Conservation (phyloP, 345 rosid genomes). For the Populus simonii region DNA sequence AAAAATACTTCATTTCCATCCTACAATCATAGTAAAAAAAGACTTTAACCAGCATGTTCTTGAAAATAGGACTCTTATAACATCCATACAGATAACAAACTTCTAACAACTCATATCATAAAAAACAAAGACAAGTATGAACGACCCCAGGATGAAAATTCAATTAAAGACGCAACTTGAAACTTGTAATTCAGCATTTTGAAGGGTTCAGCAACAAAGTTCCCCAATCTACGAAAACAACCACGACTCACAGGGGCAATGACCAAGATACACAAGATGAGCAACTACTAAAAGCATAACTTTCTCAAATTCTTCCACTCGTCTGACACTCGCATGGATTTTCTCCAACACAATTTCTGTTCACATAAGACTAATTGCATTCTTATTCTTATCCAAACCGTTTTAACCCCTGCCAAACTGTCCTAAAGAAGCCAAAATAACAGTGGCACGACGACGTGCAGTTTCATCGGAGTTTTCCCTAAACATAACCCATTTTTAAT, state of each 20-base stretch:
- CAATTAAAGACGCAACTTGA: background rate
- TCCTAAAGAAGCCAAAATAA: background rate
- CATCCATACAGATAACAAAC: background rate
- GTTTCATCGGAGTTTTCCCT: background rate
- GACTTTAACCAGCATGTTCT: background rate
- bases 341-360: background rate
- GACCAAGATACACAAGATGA: background rate
- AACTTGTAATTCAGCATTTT: background rate
- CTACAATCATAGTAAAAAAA: constrained; percentile 26
- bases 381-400: too few relatives aligned
- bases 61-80: background rate
- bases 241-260: background rate
- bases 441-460: background rate
- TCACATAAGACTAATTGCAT: too few relatives aligned
- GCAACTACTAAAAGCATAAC: background rate
- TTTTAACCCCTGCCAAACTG: background rate
- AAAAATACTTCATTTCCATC: constrained; percentile 86
- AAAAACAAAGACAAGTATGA: background rate
- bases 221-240: background rate
- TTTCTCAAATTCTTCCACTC: background rate
- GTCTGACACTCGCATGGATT: background rate
- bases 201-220: background rate
- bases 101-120: background rate
- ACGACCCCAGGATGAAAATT: background rate
- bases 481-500: background rate